A percentile compares a stretch with the other conserved stretches of the same genome.
phyloP scores from a whole-genome alignment of 2,329 filamentous ascomycete genomes.

The Gyromitra esculenta region DNA sequence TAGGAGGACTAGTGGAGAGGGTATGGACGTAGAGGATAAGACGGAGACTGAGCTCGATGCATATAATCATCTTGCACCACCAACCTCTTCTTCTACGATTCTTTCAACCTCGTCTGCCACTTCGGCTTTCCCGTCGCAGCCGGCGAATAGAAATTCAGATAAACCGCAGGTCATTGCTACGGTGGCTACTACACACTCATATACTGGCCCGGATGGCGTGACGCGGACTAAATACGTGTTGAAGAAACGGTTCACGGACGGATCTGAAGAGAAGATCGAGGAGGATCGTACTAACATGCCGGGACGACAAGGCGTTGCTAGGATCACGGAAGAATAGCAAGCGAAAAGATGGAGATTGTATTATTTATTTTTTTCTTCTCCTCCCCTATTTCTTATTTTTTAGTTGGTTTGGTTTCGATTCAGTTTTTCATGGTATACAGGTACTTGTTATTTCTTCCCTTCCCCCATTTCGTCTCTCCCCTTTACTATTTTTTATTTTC shows the following conservation, averaged over 20 bases:
- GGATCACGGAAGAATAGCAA: constrained; percentile 14
- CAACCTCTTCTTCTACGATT: constrained; percentile 9
- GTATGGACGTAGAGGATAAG: background rate
- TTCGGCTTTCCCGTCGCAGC: constrained; percentile 1
- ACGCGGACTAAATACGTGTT: constrained; percentile 46
- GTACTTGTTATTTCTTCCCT: background rate
- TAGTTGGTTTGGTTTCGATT: background rate
- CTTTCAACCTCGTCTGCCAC: constrained; percentile 3
- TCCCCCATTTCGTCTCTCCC: background rate
- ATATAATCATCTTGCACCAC: constrained; percentile 43
- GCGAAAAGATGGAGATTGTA: background rate
- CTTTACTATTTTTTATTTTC: background rate
- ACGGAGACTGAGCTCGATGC: constrained; percentile 47
- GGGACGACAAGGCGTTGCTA: background rate
- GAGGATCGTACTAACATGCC: constrained; percentile 32
- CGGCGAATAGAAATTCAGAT: background rate
- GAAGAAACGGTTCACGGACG: constrained; percentile 50
- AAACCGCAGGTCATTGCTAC: constrained; percentile 31
- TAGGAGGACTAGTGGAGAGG: constrained; percentile 11
- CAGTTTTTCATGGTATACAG: too few species aligned
- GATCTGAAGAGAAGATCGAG: constrained; percentile 51
- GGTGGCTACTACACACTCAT: constrained; percentile 37
- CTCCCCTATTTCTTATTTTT: background rate
- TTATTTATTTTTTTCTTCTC: constrained; percentile 5
- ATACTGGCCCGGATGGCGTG: constrained; percentile 39